Base-by-base conservation (phyloP, 208 protist genomes). In the Acanthamoeba culbertsoni region DNA sequence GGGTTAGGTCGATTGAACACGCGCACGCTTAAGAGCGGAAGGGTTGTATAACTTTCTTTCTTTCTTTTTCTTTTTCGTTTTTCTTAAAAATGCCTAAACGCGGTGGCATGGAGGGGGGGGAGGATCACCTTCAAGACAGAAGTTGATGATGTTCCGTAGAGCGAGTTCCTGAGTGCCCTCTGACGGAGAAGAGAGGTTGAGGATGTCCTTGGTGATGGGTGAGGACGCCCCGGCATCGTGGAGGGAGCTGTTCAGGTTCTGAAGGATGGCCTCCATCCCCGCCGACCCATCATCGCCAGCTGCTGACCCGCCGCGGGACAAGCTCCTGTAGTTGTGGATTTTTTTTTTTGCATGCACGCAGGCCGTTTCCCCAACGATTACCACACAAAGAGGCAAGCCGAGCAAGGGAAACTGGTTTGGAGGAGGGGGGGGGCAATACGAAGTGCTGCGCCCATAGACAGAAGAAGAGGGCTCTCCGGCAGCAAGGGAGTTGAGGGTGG, bases 121-220 rank as follows among this genome's bases (percentile, higher is more conserved):
- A 57, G 40, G 14, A 86, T n/a, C 7, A 86, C 77, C 77, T n/a
- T 91, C 84, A 10, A 91, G 42, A 35, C 51, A 59, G 33, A 68
- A 59, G 84, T 91, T 91, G 84, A 91, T 91, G 45, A 91, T 91
- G 84, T 91, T 91, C 45, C 84, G 16, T 14, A 91, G 42, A 37
- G 84, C 84, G 28, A 35, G 53, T 37, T 91, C 84, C 40, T 91
- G 84, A 20, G 20, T 68, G 48, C 45, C 84, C 26, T 59, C 51
- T 14, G 55, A 59, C 23, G 48, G 18, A 35, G 84, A 91, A n/a
- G 84, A 91, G n/a, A 91, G 57, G 53, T 37, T 68, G 23, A 45
- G 31, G 26, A 91, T 91, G 42, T 91, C 84, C 84, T 68, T 91
- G 14, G 53, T 35, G 18, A 91, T 71, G 8, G 84, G 84, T 20